Percentiles rank a stretch among this genome's conserved stretches.
Evolutionary conservation across 2,329 filamentous ascomycete species (phyloP).

Genomic region (Penicillium glabrum): DNA sequence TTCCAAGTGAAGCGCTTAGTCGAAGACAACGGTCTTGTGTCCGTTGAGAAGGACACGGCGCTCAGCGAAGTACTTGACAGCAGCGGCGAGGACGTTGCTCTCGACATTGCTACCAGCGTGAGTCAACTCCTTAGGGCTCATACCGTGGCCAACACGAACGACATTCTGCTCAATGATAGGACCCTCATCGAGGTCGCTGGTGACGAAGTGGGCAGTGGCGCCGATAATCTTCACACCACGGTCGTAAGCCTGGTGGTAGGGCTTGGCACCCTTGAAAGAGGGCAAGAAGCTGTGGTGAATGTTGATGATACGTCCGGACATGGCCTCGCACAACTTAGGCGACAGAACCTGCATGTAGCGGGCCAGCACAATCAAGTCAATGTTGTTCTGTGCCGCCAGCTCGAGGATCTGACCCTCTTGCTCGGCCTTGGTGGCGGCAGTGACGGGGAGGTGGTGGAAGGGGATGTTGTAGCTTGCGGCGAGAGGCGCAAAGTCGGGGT

Average conservation of each 20-base stretch:
- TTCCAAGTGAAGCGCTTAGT: slow-evolving; percentile 30
- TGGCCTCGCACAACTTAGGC: slow-evolving; percentile 70
- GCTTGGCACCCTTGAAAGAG: slow-evolving; percentile 83
- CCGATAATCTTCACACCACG: slow-evolving; percentile 87
- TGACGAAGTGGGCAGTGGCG: slow-evolving; percentile 83
- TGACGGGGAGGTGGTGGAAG: slow-evolving; percentile 80
- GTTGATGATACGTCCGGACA: slow-evolving; percentile 88
- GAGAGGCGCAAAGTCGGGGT: slow-evolving; percentile 69
- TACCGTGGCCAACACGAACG: slow-evolving; percentile 71
- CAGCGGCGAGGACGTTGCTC: slow-evolving; percentile 76
- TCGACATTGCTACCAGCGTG: slow-evolving; percentile 82
- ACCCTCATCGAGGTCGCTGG: slow-evolving; percentile 79
- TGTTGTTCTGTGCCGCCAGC: slow-evolving; percentile 65
- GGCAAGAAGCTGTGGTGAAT: slow-evolving; percentile 88
- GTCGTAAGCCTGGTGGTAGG: slow-evolving; percentile 85
- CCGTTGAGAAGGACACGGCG: slow-evolving; percentile 75
- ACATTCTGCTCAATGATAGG: slow-evolving; percentile 87
- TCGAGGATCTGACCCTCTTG: slow-evolving; percentile 73
- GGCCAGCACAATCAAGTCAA: slow-evolving; percentile 78
- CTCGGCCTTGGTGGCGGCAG: slow-evolving; percentile 70
- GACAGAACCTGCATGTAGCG: slow-evolving; percentile 87
- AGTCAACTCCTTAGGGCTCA: slow-evolving; percentile 73
- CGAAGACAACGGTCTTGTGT: slow-evolving; percentile 77
- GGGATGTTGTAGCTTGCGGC: slow-evolving; percentile 73
- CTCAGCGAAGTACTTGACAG: slow-evolving; percentile 83